Evolutionary conservation across 306 rosid species (phyloP), one percentile per base, ranked within the genome.

Genomic region (Quercus engelmannii): DNA sequence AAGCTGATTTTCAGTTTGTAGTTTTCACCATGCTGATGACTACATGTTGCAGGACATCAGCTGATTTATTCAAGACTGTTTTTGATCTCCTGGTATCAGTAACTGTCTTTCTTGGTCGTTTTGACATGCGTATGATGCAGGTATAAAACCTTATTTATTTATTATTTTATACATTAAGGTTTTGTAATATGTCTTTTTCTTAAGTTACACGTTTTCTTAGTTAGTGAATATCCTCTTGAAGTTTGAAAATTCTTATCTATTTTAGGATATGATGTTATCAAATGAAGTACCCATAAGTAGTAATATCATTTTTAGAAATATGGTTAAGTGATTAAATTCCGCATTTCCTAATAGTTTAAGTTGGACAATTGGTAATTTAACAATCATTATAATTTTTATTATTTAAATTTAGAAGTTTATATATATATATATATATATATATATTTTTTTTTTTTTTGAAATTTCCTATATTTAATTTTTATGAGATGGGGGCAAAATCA

Each of bases 81-180:
- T 95, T 95, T 88, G 99, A 95, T 82, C 96, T 95, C 56, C 85
- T 95, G 68, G 99, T 93, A 80, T 93, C 98, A 58, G 98, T 95
- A 74, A 91, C 99, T 52, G 99, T 95, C 86, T 95, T 95, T 65
- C 96, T 95, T 74, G 99, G 98, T 73, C 99, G 99, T 80, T 95
- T 95, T 83, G 98, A 95, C 84, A 95, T 95, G 99, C 92, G 98
- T 72, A 95, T 93, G 98, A 95, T 95, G 99, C 99, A 95, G 94
- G 99, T 95, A 76, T 69, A 35, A n/a, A 79, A 52, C 76, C 80
- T 30, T 56, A 18, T 79, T 71, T 71, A 8, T 31, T 23, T 28
- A 52, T 14, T 31, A 9, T 20, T 43, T 41, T 38, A 38, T 38
- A 13, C 59, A 77, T 82, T 18, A 62, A 28, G 35, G 43, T 80